Evolutionary conservation across 2,329 filamentous ascomycete genomes (phyloP), one percentile per base, ranked within the genome.

Genomic region (Exophiala lecanii-corni): DNA sequence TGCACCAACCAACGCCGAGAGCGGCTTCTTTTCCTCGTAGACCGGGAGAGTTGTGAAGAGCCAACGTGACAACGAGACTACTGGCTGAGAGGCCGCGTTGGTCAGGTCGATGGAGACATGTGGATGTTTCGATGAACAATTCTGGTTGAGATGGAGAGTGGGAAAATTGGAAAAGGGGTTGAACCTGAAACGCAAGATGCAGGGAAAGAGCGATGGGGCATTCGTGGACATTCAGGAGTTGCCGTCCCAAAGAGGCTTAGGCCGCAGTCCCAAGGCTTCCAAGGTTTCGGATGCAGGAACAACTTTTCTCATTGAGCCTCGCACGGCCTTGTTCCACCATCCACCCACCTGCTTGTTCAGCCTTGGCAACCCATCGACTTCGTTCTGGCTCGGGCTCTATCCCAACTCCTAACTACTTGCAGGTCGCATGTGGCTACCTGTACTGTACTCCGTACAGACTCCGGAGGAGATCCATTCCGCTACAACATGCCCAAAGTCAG

Each of bases 151-250:
- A 38, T 43, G 38, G 25, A 35, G 36, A 43, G n/a, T n/a, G 31
- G 40, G 33, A 43, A 41, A 18, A 21, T 16, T 13, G 37, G 38
- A 28, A 44, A 43, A 42, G 35, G 43, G 39, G 35, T 30, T 12
- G 19, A 36, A 34, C 20, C 13, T 51, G 49, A 51, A 51, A 51
- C 49, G 26, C 23, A 43, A 26, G 42, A 43, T 43, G 36, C 37
- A 39, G 37, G 37, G 20, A 26, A 26, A 12, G 23, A 6, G 23
- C 23, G 12, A 26, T 26, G 23, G 23, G 12, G 23, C 23, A 6
- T 6, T 26, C 23, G 23, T n/a, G n/a, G n/a, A n/a, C n/a, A n/a
- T n/a, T n/a, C n/a, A n/a, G n/a, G n/a, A n/a, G n/a, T n/a, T n/a
- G n/a, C n/a, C n/a, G n/a, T n/a, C n/a, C n/a, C n/a, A n/a, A n/a